A percentile compares a stretch with the other conserved stretches of the same genome.
These are phyloP conservation scores for Pythium chondricola DNA, from an alignment of 352 stramenopile genomes.

Conservation along the genomic window DNA sequence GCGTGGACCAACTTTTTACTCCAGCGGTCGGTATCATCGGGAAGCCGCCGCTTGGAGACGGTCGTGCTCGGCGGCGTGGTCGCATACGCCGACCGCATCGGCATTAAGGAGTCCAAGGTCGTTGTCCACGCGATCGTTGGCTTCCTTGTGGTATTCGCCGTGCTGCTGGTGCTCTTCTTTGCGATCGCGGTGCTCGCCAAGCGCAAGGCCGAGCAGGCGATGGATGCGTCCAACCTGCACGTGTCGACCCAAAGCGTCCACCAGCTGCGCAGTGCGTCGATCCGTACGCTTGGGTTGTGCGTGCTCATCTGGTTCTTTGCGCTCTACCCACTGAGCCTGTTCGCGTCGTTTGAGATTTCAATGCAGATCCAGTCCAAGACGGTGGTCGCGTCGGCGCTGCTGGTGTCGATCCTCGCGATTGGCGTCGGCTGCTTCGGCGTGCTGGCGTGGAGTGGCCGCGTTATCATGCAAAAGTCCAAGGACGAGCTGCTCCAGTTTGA, in stretches of 20 bases:
- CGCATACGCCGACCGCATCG: slow-evolving; percentile 49
- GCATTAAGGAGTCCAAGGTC: slow-evolving; percentile 40
- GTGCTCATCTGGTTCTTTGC: slow-evolving; percentile 56
- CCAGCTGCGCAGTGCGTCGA: slow-evolving; percentile 46
- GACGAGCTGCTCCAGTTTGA: slow-evolving; percentile 49
- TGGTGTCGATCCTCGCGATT: not conserved
- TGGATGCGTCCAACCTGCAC: slow-evolving; percentile 28
- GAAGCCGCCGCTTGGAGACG: slow-evolving; percentile 38
- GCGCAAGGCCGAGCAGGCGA: slow-evolving; percentile 35
- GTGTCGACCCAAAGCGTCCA: slow-evolving; percentile 28
- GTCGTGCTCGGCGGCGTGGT: slow-evolving; percentile 50
- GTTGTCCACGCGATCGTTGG: slow-evolving; percentile 25
- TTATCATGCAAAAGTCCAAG: slow-evolving; percentile 49
- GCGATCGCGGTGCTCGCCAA: slow-evolving; percentile 45
- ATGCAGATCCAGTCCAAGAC: slow-evolving; percentile 42
- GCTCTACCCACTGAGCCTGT: slow-evolving; percentile 52
- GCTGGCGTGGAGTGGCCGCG: slow-evolving; percentile 35
- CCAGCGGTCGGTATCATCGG: slow-evolving; percentile 1
- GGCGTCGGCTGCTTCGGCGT: slow-evolving; percentile 30
- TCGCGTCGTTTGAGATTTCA: slow-evolving; percentile 53
- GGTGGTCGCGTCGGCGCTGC: slow-evolving; percentile 4
- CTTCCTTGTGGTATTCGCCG: slow-evolving; percentile 35
- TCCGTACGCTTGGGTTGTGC: slow-evolving; percentile 45
- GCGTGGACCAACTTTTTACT: slow-evolving; percentile 65
- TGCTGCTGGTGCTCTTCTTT: slow-evolving; percentile 37